Evolutionary conservation across 1,284 basidiomycete species (phyloP), one percentile per base, ranked within the genome.

Genomic region (Rhizoctonia solani): DNA sequence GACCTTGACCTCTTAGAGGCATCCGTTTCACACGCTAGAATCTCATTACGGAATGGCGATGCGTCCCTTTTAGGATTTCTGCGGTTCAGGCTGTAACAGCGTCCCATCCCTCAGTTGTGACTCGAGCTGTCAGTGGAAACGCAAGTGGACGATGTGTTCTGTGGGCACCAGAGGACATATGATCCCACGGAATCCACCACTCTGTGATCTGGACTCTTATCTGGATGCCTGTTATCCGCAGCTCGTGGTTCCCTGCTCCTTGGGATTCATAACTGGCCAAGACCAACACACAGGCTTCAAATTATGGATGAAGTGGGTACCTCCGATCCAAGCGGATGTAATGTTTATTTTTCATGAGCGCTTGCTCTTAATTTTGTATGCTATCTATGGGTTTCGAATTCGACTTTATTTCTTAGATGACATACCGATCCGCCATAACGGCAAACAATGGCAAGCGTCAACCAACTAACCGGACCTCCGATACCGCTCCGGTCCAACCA

Each of bases 81-180:
- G 90, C 90, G 0, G 86, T 87, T 1, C 90, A 92, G 77, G 89
- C 90, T 21, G 90, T 92, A n/a, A 90, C 90, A 8, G 88, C 87
- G 72, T 90, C 88, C n/a, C 90, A 92, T 75, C 90, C 90, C 0
- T 86, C 75, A 67, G 78, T 90, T 23, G 80, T 88, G 2, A 89
- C 89, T 72, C 81, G 90, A 23, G 87, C 82, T 30, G 89, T 81
- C 1, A 90, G 83, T 63, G 90, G 89, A 39, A 92, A 90, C 72
- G 90, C 75, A 0, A 89, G 86, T 70, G 90, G 90, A 21, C 81
- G 87, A 59, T 90, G 89, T 74, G 83, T 89, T 13, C 76, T 92
- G n/a, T 92, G 90, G 90, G 88, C 85, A 19, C 85, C 87, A 9
- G 47, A 69, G n/a, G 69, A 72, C 42, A 66, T 49, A 25, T 53